A percentile compares a stretch with the other conserved stretches of the same genome.
These are phyloP conservation scores for Auricularia sp. DNA, from an alignment of 768 basidiomycete species.

Conservation along the genomic window DNA sequence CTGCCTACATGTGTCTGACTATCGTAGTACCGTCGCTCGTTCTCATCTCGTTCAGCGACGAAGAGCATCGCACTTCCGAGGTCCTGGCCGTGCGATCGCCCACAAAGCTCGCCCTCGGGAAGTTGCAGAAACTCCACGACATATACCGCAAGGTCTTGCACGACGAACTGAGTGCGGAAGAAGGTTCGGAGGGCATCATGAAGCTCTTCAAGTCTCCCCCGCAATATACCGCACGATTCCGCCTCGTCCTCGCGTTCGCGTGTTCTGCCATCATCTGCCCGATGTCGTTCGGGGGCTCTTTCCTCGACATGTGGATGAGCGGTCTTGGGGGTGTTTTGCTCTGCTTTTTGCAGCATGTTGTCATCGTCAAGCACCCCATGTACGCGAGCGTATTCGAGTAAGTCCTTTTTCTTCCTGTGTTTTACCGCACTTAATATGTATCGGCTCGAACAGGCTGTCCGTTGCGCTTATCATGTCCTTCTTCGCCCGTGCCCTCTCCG, in stretches of 20 bases:
- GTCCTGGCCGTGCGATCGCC: conserved; percentile 72
- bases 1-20: too few species aligned
- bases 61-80: conserved; percentile 33
- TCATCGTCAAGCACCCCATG: conserved; percentile 65
- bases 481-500: conserved; percentile 69
- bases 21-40: conserved; percentile 19
- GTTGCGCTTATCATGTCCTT: conserved; percentile 77
- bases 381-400: conserved; percentile 92
- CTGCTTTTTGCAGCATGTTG: conserved; percentile 58
- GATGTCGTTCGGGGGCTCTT: conserved; percentile 75
- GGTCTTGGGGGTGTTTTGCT: conserved; percentile 60
- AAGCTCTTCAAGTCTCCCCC: conserved; percentile 53
- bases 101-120: conserved; percentile 72
- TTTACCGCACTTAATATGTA: conserved; percentile 8
- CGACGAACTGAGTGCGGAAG: conserved; percentile 79
- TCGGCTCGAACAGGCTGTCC: conserved; percentile 48
- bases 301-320: conserved; percentile 78
- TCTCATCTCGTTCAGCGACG: conserved; percentile 35
- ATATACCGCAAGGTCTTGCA: conserved; percentile 85
- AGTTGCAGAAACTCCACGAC: conserved; percentile 72
- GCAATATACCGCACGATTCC: conserved; percentile 50
- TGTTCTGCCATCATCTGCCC: conserved; percentile 74
- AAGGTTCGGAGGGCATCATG: conserved; percentile 56
- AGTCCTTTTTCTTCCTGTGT: conserved; percentile 20
- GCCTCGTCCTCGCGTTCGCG: conserved; percentile 59